phyloP scores from a whole-genome alignment of 768 basidiomycete genomes.

The Podaxis sp. region DNA sequence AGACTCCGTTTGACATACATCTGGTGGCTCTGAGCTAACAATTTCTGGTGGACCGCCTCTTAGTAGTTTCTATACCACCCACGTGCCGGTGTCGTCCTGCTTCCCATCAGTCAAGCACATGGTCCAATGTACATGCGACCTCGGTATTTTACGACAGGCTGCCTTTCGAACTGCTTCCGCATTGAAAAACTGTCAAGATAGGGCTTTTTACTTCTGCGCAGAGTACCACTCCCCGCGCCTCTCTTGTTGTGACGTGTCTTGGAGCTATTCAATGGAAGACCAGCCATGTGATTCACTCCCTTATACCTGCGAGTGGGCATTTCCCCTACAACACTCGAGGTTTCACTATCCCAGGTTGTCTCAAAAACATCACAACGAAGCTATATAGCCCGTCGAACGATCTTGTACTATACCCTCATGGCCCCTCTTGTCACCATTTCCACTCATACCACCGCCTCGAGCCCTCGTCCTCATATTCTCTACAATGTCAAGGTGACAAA shows the following conservation, averaged over 20 bases:
- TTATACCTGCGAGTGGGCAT: neutral
- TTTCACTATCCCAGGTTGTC: neutral
- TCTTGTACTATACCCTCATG: constrained; percentile 16
- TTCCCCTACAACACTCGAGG: neutral
- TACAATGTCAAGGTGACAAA: constrained; percentile 37
- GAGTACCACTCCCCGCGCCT: neutral
- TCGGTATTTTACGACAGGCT: neutral
- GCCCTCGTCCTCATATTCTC: constrained; percentile 47
- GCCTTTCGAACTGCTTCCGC: neutral
- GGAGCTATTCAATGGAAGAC: neutral
- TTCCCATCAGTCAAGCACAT: constrained; percentile 10
- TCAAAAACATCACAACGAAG: neutral
- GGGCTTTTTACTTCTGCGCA: neutral
- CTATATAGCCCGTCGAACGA: neutral
- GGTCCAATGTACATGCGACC: neutral
- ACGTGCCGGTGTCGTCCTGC: neutral
- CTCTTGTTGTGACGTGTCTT: neutral
- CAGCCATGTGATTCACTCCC: neutral
- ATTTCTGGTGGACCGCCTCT: neutral
- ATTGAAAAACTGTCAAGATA: neutral
- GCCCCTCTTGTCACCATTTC: constrained; percentile 30
- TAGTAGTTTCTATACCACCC: neutral
- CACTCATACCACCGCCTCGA: constrained; percentile 45
- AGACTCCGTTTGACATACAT: neutral
- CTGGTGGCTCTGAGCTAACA: neutral